A percentile compares a stretch with the other conserved stretches of the same genome.
phyloP scores from a whole-genome alignment of 78 protist genomes.

The Tieghemostelium lacteum region DNA sequence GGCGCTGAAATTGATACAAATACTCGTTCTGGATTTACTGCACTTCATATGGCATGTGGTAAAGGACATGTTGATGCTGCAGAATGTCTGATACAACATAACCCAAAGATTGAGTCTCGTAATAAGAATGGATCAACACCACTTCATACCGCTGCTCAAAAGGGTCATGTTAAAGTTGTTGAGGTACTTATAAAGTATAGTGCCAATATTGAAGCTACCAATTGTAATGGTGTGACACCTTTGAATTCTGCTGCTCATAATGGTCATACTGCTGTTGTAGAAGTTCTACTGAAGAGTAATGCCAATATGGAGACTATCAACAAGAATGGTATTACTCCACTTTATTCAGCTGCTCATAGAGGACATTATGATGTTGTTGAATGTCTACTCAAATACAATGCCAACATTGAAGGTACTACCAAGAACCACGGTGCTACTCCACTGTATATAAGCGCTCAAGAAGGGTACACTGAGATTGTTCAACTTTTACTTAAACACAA shows the following conservation, averaged over 20 bases:
- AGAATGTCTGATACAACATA: conserved; percentile 39
- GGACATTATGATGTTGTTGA: conserved; percentile 71
- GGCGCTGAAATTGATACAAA: conserved; percentile 72
- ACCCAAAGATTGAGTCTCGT: conserved; percentile 63
- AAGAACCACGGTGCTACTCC: conserved; percentile 79
- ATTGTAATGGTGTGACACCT: conserved; percentile 74
- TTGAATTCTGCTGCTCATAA: conserved; percentile 76
- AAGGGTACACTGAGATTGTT: conserved; percentile 66
- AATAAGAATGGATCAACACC: conserved; percentile 76
- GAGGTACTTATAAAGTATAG: conserved; percentile 45
- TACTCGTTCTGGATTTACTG: conserved; percentile 68
- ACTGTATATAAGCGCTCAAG: conserved; percentile 64
- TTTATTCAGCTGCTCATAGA: conserved; percentile 71
- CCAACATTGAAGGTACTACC: conserved; percentile 74
- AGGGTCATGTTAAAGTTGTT: conserved; percentile 66
- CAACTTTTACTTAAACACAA: conserved; percentile 23
- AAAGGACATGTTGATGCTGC: conserved; percentile 71
- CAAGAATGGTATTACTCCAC: conserved; percentile 76
- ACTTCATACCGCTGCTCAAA: conserved; percentile 71
- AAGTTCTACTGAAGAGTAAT: conserved; percentile 10
- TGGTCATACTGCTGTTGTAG: conserved; percentile 76
- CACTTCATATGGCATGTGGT: conserved; percentile 78
- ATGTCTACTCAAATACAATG: conserved; percentile 49
- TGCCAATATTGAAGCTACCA: conserved; percentile 68
- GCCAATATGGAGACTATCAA: conserved; percentile 80